Evolutionary conservation across 495 filamentous ascomycete species (phyloP).

Genomic region (Lasiosphaeria hispida): DNA sequence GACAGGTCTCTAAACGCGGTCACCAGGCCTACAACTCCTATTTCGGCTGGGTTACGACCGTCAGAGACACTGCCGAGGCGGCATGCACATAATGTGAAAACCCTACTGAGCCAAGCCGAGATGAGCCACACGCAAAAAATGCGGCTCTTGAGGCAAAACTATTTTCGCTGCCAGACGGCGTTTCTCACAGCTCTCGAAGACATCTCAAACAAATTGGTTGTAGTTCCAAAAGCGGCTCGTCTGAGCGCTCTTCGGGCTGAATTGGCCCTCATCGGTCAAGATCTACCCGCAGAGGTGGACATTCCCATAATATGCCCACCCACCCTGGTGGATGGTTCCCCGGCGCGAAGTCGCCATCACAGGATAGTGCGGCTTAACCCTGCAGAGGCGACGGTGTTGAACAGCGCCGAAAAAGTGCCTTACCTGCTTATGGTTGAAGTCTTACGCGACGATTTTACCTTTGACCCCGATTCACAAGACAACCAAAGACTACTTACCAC

Average conservation of each 20-base stretch:
- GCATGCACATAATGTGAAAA: constrained; percentile 49
- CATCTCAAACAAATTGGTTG: constrained; percentile 72
- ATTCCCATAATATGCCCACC: constrained; percentile 73
- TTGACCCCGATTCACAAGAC: constrained; percentile 62
- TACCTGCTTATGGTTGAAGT: constrained; percentile 77
- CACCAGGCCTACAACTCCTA: constrained; percentile 47
- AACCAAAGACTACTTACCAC: constrained; percentile 61
- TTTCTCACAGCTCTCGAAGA: constrained; percentile 70
- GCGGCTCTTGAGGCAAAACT: constrained; percentile 65
- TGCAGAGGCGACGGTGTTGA: constrained; percentile 72
- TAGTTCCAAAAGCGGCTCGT: constrained; percentile 70
- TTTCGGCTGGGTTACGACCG: constrained; percentile 51
- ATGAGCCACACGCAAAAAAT: constrained; percentile 57
- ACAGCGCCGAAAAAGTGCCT: constrained; percentile 76
- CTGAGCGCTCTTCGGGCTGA: constrained; percentile 74
- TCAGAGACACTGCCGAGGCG: constrained; percentile 45
- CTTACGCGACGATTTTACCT: constrained; percentile 69
- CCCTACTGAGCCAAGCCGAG: constrained; percentile 49
- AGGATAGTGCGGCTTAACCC: constrained; percentile 73
- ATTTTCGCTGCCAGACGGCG: constrained; percentile 70
- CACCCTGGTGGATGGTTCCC: constrained; percentile 59
- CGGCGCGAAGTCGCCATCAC: constrained; percentile 65
- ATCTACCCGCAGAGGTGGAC: constrained; percentile 73
- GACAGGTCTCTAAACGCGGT: constrained; percentile 43
- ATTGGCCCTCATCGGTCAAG: constrained; percentile 68